A percentile compares a stretch with the other conserved stretches of the same genome.
Evolutionary conservation across 495 filamentous ascomycete genomes (phyloP).

Genomic region (Podospora pseudocomata): DNA sequence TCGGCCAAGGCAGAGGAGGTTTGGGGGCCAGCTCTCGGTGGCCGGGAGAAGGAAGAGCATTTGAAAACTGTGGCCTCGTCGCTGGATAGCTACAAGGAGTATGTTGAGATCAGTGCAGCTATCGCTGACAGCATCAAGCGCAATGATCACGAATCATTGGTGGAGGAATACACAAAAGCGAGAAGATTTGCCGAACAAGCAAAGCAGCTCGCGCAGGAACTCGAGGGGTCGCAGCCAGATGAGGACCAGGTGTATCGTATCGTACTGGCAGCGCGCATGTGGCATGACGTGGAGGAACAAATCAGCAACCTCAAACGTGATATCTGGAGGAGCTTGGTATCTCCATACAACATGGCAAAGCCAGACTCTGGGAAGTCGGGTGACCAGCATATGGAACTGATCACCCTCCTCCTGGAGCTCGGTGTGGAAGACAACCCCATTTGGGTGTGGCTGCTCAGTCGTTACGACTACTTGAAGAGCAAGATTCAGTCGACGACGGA

Average conservation of each 20-base stretch:
- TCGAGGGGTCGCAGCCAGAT: slow-evolving; percentile 45
- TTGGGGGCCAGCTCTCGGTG: slow-evolving; percentile 90
- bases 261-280: slow-evolving; percentile 87
- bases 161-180: slow-evolving; percentile 81
- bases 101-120: slow-evolving; percentile 73
- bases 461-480: slow-evolving; percentile 80
- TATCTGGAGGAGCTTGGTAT: slow-evolving; percentile 74
- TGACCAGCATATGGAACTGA: slow-evolving; percentile 86
- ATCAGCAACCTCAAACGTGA: slow-evolving; percentile 83
- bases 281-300: slow-evolving; percentile 82
- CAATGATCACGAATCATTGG: slow-evolving; percentile 79
- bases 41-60: slow-evolving; percentile 84
- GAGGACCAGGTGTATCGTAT: slow-evolving; percentile 81
- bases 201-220: slow-evolving; percentile 56
- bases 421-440: slow-evolving; percentile 95
- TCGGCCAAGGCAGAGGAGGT: slow-evolving; percentile 93
- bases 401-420: slow-evolving; percentile 79
- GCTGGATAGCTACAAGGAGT: slow-evolving; percentile 72
- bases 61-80: slow-evolving; percentile 68
- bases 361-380: slow-evolving; percentile 49
- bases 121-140: slow-evolving; percentile 82
- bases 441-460: slow-evolving; percentile 87
- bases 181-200: slow-evolving; percentile 71
- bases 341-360: slow-evolving; percentile 47
- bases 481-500: slow-evolving; percentile 77